Base-by-base conservation (phyloP, 345 rosid species). In the Salix exigua region DNA sequence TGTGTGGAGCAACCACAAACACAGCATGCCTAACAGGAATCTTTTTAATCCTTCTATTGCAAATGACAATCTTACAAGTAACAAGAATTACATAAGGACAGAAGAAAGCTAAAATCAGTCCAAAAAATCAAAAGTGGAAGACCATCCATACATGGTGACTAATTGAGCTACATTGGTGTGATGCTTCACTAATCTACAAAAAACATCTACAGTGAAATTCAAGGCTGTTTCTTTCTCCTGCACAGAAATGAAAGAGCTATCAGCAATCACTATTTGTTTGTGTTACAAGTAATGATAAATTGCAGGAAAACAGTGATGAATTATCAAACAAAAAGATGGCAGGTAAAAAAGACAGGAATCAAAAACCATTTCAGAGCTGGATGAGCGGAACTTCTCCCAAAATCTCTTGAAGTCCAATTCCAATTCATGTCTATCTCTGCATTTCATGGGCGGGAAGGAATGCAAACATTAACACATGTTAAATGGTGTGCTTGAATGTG, bases 201-300 rank as follows among this genome's bases (percentile, higher is more conserved):
- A 96, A 46, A 86, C 87, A 88, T 94, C 98, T 79, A 96, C 87
- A 66, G 97, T 89, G 67, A 85, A 80, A 86, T 90, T 96, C 88
- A 96, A 88, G 92, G 97, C 93, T 88, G 86, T 87, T 89, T 96
- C 99, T 89, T 96, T 96, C 89, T 96, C 99, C 99, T 96, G 96
- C 89, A 88, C 55, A 65, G 69, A 78, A 82, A 77, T 55, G 51
- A 70, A 84, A 79, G 28, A 81, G 75, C 75, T 72, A 71, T 83
- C 72, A 83, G 79, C 81, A 44, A 21, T 33, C 40, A 40, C 53
- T 12, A 51, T 26, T 68, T 26, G 21, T 10, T 50, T 35, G 37
- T 35, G 5, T 30, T 31, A 33, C 33, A 28, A 66, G 19, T 7
- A 71, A 71, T 65, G 42, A 19, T 18, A 53, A 74, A 5, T 73